Evolutionary conservation across 1,284 basidiomycete species (phyloP).

Genomic region (Naganishia sp.): DNA sequence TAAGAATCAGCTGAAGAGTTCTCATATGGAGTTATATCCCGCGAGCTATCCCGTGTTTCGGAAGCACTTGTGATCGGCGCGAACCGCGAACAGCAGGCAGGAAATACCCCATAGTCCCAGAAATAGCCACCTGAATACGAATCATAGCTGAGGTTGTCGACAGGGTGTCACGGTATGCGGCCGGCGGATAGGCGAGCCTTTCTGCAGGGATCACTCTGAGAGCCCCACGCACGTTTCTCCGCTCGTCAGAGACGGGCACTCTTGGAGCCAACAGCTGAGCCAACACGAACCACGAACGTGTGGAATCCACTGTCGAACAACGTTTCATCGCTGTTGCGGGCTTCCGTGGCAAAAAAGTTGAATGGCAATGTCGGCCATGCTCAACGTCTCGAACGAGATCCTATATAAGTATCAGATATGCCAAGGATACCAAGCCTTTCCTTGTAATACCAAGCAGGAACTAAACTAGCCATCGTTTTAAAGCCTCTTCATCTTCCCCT

Average conservation of each 20-base stretch:
- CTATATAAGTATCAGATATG: slow-evolving; percentile 14
- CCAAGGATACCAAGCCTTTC: slow-evolving; percentile 19
- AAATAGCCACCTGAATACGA: too few species aligned
- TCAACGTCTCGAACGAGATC: neutral
- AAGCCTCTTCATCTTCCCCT: neutral
- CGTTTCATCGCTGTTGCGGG: neutral
- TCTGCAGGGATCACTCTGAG: neutral
- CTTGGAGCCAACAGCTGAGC: neutral
- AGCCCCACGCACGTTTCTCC: neutral
- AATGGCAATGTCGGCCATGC: neutral
- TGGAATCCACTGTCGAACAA: neutral
- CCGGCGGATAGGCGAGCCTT: too few species aligned
- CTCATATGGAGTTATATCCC: too few species aligned
- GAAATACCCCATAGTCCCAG: too few species aligned
- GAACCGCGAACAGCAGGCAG: neutral
- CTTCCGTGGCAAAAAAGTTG: neutral
- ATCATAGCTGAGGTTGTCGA: too few species aligned
- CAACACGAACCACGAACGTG: slow-evolving; percentile 12
- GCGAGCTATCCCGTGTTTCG: neutral
- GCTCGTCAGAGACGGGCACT: too few species aligned
- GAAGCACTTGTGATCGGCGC: neutral
- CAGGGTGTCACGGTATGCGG: too few species aligned
- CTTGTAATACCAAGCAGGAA: neutral
- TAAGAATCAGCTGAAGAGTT: too few species aligned
- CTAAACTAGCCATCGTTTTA: neutral